Evolutionary conservation across 2,329 filamentous ascomycete genomes (phyloP).

Genomic region (Fusarium sp.): DNA sequence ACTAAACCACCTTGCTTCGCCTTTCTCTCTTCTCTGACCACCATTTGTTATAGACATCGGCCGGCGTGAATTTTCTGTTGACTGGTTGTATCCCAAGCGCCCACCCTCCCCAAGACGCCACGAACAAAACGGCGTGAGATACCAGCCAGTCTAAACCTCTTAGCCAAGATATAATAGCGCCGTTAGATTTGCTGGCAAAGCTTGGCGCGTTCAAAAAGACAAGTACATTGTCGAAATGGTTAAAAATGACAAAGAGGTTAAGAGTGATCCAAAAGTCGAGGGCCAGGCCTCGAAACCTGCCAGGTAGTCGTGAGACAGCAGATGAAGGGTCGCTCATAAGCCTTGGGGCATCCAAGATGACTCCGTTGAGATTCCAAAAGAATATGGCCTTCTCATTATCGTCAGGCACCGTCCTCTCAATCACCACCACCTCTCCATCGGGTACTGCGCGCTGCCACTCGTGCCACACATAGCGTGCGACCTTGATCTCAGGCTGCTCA

Average conservation of each 20-base stretch:
- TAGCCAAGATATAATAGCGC: accelerated
- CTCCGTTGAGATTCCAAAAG: constrained; percentile 63
- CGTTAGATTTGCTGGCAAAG: accelerated
- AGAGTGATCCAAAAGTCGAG: constrained; percentile 47
- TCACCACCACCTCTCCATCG: constrained; percentile 53
- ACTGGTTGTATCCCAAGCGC: constrained; percentile 4
- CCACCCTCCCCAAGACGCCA: constrained; percentile 15
- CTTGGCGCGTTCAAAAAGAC: constrained; percentile 39
- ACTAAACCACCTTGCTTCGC: neutral
- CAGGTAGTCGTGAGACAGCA: constrained; percentile 12
- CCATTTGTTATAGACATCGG: neutral
- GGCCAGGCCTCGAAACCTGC: constrained; percentile 25
- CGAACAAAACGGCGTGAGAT: neutral
- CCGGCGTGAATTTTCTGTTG: constrained; percentile 10
- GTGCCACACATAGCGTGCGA: constrained; percentile 55
- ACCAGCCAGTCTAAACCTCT: neutral
- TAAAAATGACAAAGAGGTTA: constrained; percentile 48
- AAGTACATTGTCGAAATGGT: constrained; percentile 46
- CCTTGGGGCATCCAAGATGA: constrained; percentile 48
- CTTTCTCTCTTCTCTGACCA: neutral
- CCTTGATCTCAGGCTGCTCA: constrained; percentile 48
- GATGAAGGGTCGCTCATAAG: neutral
- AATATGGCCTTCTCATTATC: constrained; percentile 61
- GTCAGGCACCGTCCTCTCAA: constrained; percentile 60
- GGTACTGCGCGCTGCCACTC: constrained; percentile 59